Conservation (phyloP, 2,329 filamentous ascomycete species). For the Cladosporium phlei region DNA sequence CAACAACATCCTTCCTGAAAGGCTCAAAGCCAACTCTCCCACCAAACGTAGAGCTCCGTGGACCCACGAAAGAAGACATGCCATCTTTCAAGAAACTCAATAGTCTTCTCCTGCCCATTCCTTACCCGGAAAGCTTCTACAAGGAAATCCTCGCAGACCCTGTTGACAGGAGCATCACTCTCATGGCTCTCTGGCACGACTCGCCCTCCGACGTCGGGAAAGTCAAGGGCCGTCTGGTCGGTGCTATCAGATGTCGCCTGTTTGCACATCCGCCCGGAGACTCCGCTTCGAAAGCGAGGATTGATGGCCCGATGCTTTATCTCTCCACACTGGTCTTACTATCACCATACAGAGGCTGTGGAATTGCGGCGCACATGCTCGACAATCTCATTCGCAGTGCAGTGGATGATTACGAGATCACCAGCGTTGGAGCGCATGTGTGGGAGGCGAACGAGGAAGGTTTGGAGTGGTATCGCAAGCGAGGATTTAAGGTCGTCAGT, state of each 20-base stretch:
- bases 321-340: slow-evolving; percentile 58
- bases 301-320: slow-evolving; percentile 45
- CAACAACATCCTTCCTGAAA: background rate
- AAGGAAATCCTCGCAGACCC: slow-evolving; percentile 54
- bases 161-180: slow-evolving; percentile 49
- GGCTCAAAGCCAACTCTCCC: slow-evolving; percentile 29
- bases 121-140: slow-evolving; percentile 59
- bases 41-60: slow-evolving; percentile 50
- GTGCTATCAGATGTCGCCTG: slow-evolving; percentile 45
- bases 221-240: slow-evolving; percentile 38
- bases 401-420: slow-evolving; percentile 47
- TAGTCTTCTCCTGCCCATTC: slow-evolving; percentile 55
- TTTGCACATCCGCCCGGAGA: slow-evolving; percentile 26
- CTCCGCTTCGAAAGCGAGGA: background rate
- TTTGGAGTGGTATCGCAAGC: slow-evolving; percentile 55
- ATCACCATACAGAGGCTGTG: slow-evolving; percentile 54
- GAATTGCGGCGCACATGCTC: slow-evolving; percentile 54
- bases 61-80: slow-evolving; percentile 51
- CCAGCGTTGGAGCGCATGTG: slow-evolving; percentile 56
- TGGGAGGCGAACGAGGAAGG: slow-evolving; percentile 60
- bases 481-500: slow-evolving; percentile 51
- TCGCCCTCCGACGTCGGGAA: slow-evolving; percentile 26
- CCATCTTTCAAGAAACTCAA: slow-evolving; percentile 55
- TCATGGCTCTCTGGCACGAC: slow-evolving; percentile 56
- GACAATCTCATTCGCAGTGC: slow-evolving; percentile 31